Conservation (phyloP, 176 grass and related monocot species). For the Paspalum vaginatum region DNA sequence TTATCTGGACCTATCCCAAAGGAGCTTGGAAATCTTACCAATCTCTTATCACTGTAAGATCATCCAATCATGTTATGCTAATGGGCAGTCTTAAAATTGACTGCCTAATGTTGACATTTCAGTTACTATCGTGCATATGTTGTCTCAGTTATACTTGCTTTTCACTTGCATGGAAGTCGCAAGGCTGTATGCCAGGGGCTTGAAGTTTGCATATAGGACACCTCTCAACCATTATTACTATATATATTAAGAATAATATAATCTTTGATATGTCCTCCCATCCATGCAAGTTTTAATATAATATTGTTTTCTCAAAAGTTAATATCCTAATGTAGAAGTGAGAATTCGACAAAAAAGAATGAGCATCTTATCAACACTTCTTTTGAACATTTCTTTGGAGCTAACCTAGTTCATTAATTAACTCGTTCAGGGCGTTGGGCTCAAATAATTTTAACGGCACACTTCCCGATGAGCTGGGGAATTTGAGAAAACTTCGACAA, state of each 20-base stretch:
- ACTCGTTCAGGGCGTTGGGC: slow-evolving; percentile 55
- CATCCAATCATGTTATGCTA: neutral
- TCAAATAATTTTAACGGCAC: slow-evolving; percentile 79
- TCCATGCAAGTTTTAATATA: slow-evolving; percentile 10
- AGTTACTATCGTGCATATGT: neutral
- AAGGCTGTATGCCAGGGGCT: neutral
- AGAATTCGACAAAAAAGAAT: neutral
- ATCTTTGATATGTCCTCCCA: neutral
- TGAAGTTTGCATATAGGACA: slow-evolving; percentile 2
- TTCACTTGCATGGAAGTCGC: neutral
- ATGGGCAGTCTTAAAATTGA: neutral
- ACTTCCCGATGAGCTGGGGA: slow-evolving; percentile 75
- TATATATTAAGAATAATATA: slow-evolving; percentile 1
- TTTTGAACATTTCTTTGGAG: neutral
- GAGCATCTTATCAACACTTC: neutral
- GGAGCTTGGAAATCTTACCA: slow-evolving; percentile 76
- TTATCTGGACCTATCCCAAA: slow-evolving; percentile 88
- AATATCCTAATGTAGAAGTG: neutral
- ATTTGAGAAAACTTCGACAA: slow-evolving; percentile 61
- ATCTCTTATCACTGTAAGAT: slow-evolving; percentile 65
- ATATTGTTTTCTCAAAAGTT: neutral
- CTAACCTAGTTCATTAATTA: slow-evolving; percentile 13
- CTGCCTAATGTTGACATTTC: neutral
- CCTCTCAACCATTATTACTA: neutral
- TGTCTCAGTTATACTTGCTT: neutral